Base-by-base conservation (phyloP, 371 early-diverging fungal species). In the Saksenaea oblongispora region DNA sequence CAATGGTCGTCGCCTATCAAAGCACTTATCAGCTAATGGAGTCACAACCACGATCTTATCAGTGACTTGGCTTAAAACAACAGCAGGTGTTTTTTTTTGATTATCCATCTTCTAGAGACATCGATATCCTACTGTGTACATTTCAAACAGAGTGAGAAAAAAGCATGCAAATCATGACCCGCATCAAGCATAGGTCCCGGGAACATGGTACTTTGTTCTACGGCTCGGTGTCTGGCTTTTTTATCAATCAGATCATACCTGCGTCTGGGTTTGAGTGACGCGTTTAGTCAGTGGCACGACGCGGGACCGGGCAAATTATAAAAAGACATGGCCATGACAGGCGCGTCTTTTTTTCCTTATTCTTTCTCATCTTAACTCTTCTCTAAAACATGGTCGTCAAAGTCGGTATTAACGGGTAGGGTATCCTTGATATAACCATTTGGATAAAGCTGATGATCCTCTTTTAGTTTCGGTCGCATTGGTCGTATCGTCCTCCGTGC, bases 401-500 rank as follows among this genome's bases (percentile, higher is more conserved):
- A 76, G 87, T 95, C 70, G 96, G 96, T 74, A 96, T 97, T 81
- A 97, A 96, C 87, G 97, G 98, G 76, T 95, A 94, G 74, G 91
- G 89, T 63, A 31, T 18, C 56, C 58, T 39, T 9, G 15, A 39
- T 15, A 3, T n/a, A 3, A 28, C 15, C 0, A 37, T 26, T 51
- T 54, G 11, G 39, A 22, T 10, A 24, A n/a, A 26, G 18, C 31
- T 28, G 36, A 17, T 18, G 7, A 15, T 22, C 31, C 11, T 35
- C 24, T 54, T 47, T 36, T 42, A 93, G 95, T 60, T 95, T 96
- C 82, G 96, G 96, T 80, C 93, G 99, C 80, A 99, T 99, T 72
- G 99, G 99, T 64, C 99, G 99, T 81, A 89, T 98, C 67, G 98
- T 99, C 61, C 88, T 98, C 81, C 94, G 97, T 75, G 92, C 95